Percentiles rank a stretch among this genome's conserved stretches.
phyloP scores from a whole-genome alignment of 345 rosid species.

The Hypericum perforatum region DNA sequence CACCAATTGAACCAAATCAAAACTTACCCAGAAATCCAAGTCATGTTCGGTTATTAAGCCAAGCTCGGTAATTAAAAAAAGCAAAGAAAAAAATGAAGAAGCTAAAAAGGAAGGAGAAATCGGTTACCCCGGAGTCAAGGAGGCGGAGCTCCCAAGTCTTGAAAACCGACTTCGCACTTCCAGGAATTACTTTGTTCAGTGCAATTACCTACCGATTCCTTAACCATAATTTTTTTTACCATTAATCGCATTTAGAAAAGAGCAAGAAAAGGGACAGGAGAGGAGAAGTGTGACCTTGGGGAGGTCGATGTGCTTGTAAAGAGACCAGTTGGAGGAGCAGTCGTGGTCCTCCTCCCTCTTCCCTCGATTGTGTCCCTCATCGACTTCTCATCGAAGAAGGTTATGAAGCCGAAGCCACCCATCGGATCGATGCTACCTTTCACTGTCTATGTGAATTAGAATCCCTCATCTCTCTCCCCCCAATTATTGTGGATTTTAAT shows the following conservation, averaged over 20 bases:
- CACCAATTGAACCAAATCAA: too few species aligned
- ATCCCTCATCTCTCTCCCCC: too few species aligned
- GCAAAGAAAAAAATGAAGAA: neutral
- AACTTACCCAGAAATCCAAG: too few species aligned
- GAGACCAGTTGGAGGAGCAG: too few species aligned
- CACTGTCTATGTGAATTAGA: too few species aligned
- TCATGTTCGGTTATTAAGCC: too few species aligned
- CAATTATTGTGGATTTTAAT: too few species aligned
- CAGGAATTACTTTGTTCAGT: slow-evolving; percentile 69
- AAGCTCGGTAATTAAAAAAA: neutral
- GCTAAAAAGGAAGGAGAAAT: neutral
- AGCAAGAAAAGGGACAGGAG: slow-evolving; percentile 9
- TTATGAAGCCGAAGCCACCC: too few species aligned
- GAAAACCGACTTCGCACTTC: slow-evolving; percentile 79
- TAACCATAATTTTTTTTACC: neutral
- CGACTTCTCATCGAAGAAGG: too few species aligned
- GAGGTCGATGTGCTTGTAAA: slow-evolving; percentile 83
- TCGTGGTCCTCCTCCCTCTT: too few species aligned
- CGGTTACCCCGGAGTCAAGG: slow-evolving; percentile 49
- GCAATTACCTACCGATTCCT: slow-evolving; percentile 47
- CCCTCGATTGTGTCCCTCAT: too few species aligned
- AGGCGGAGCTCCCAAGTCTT: slow-evolving; percentile 90
- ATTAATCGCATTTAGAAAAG: neutral
- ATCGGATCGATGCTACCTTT: too few species aligned
- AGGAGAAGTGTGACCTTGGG: slow-evolving; percentile 37